Base-by-base conservation (phyloP, 176 grass and related monocot species). In the Oryza meyeriana region DNA sequence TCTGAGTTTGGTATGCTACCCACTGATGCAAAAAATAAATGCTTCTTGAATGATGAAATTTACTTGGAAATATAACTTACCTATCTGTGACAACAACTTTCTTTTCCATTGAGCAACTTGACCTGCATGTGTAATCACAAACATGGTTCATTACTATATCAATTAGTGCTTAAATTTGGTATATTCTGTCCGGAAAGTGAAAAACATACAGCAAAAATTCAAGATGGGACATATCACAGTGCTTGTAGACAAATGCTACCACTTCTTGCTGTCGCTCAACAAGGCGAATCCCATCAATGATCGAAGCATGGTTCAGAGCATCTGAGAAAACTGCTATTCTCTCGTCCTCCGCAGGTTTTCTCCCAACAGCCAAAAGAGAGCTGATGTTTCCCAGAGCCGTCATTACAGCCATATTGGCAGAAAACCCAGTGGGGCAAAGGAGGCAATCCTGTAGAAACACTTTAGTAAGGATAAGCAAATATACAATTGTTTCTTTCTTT, bases 71-170 rank as follows among this genome's bases (percentile, higher is more conserved):
- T 34, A 77, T 24, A 84, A 75, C 85, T 82, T 81, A 80, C 96
- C 92, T 93, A 72, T 98, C 96, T 72, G 92, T 95, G 75, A 95
- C 87, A 45, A 98, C 93, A 70, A 95, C 93, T 86, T 95, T 95
- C 83, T 89, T 98, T 78, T 84, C 78, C 64, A 95, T 82, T 35
- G 87, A 76, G 52, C 96, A 98, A 70, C 52, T 66, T 61, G 87
- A 95, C 38, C 90, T 98, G 88, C 74, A 52, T 11, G 10, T 18
- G 45, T 25, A 58, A 74, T 35, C 5, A 26, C 29, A 64, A 45
- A 38, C 29, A 34, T 69, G 30, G 28, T 14, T 71, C 65, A 39
- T 12, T 64, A 18, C 29, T 47, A 73, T 61, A 18, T 81, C 11
- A 66, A 35, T 42, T 44, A 30, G 31, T 66, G 33, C 29, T 40